Conservation (phyloP, 2,329 filamentous ascomycete species). For the Diaporthe helianthi region DNA sequence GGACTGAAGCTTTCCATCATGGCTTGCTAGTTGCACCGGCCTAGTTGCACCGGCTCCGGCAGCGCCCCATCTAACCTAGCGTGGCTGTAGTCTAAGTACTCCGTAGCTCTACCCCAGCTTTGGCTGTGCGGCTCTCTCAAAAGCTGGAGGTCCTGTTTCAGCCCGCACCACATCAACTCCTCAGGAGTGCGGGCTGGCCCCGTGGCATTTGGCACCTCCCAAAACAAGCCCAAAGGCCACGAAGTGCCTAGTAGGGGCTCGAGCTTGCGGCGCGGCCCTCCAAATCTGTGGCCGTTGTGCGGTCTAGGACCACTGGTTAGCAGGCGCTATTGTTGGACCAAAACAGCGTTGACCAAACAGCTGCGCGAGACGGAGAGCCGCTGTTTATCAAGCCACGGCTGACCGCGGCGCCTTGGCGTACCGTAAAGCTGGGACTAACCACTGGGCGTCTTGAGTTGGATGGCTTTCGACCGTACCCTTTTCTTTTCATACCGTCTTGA, state of each 20-base stretch:
- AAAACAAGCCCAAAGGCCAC: not conserved
- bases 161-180: not conserved
- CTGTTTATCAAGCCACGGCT: constrained; percentile 16
- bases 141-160: not conserved
- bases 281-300: constrained; percentile 14
- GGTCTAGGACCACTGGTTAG: not conserved
- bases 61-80: constrained; percentile 19
- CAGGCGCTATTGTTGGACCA: constrained; percentile 15
- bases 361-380: constrained; percentile 6
- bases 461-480: not conserved
- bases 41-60: constrained; percentile 14
- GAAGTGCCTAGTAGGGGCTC: not conserved
- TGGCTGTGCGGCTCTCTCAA: constrained; percentile 9
- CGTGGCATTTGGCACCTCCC: not conserved
- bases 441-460: constrained; percentile 11
- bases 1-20: constrained; percentile 1
- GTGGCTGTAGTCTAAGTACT: too few species aligned
- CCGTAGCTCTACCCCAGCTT: constrained; percentile 12
- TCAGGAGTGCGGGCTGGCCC: not conserved
- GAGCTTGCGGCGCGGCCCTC: constrained; percentile 30
- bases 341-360: constrained; percentile 11
- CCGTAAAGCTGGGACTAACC: not conserved
- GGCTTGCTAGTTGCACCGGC: not conserved
- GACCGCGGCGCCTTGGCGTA: constrained; percentile 9
- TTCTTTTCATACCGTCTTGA: constrained; percentile 21